phyloP scores from a whole-genome alignment of 1,284 basidiomycete genomes.

The Thelephora terrestris region DNA sequence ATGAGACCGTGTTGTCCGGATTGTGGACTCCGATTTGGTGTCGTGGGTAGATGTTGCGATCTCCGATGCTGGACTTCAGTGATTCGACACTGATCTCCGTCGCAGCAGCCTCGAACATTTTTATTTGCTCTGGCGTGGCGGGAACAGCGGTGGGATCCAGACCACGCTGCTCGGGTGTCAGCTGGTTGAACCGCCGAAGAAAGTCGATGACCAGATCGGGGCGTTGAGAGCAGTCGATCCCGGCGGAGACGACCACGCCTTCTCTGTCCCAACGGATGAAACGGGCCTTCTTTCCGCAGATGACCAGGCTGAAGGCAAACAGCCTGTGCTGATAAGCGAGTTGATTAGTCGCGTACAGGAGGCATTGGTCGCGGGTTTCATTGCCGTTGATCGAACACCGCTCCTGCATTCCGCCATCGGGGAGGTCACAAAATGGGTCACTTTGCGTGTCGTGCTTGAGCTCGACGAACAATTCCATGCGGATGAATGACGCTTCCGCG shows the following conservation, averaged over 20 bases:
- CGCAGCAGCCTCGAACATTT: background rate
- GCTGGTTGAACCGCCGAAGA: no score
- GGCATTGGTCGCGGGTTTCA: no score
- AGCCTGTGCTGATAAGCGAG: background rate
- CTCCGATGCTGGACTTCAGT: background rate
- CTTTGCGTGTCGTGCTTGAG: no score
- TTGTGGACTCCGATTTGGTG: no score
- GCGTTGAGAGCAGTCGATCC: constrained; percentile 10
- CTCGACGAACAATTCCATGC: no score
- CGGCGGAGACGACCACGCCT: constrained; percentile 11
- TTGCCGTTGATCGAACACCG: no score
- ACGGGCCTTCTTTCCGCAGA: constrained; percentile 9
- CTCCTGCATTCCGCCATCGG: no score
- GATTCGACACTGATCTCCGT: background rate
- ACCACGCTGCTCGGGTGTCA: constrained; percentile 3
- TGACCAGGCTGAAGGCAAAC: constrained; percentile 1
- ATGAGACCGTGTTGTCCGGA: no score
- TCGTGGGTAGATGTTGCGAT: background rate
- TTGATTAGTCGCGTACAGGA: no score
- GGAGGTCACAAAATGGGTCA: no score
- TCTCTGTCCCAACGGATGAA: constrained; percentile 18
- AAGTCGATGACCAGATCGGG: no score
- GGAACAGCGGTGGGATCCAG: constrained; percentile 3
- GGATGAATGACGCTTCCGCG: no score
- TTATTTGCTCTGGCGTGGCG: background rate